These are phyloP conservation scores for Cotoneaster glaucophyllus DNA, from an alignment of 306 rosid species.

Conservation along the genomic window DNA sequence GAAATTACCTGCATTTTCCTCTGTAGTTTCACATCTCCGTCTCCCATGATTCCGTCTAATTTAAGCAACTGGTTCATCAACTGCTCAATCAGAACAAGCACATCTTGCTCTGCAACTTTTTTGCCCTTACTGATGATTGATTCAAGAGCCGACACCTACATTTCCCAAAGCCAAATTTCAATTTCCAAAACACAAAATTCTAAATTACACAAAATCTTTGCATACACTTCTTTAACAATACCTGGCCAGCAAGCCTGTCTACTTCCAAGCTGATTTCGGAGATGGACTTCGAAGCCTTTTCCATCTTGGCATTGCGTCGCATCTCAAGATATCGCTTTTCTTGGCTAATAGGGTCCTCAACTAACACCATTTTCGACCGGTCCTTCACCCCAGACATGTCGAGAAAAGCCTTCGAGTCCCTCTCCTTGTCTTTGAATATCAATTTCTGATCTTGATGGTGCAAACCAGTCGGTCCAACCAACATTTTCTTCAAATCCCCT, in stretches of 20 bases:
- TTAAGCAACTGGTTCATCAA: conserved; percentile 89
- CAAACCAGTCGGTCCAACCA: conserved; percentile 76
- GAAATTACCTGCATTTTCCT: conserved; percentile 87
- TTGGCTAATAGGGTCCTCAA: conserved; percentile 89
- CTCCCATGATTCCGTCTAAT: conserved; percentile 71
- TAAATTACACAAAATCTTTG: background rate
- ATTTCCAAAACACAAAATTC: conserved; percentile 11
- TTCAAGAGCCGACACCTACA: conserved; percentile 83
- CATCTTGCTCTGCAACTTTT: conserved; percentile 69
- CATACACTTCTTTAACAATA: conserved; percentile 2
- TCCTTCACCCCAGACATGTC: conserved; percentile 77
- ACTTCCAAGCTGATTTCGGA: conserved; percentile 87
- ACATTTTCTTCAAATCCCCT: conserved; percentile 94
- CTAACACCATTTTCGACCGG: conserved; percentile 63
- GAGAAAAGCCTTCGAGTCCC: conserved; percentile 86
- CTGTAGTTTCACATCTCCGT: conserved; percentile 91
- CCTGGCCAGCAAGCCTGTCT: conserved; percentile 83
- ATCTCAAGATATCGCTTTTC: conserved; percentile 70
- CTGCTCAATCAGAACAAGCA: conserved; percentile 64
- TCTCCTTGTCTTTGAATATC: conserved; percentile 75
- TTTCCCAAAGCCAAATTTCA: conserved; percentile 24
- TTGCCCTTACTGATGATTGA: conserved; percentile 66
- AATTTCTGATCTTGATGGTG: conserved; percentile 92
- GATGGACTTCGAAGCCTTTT: conserved; percentile 74
- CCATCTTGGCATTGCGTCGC: conserved; percentile 80